Base-by-base conservation (phyloP, 2,329 filamentous ascomycete genomes). In the Parasarocladium wereldwijsianum region DNA sequence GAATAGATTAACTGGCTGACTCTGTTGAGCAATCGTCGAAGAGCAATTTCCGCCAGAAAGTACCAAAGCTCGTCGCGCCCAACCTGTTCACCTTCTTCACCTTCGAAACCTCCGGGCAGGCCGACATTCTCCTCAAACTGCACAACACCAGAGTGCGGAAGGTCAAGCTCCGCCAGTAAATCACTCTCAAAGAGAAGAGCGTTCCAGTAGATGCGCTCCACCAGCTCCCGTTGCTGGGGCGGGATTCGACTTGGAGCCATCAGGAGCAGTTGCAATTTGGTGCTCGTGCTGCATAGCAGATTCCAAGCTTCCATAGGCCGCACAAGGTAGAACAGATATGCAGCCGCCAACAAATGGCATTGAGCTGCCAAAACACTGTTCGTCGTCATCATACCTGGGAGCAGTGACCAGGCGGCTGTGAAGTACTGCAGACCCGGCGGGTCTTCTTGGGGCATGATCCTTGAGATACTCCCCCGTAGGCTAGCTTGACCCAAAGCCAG, bases 151-250 rank as follows among this genome's bases (percentile, higher is more conserved):
- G 80, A 86, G 47, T 87, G 81, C 4, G 82, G 81, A 11, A 90
- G 62, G 46, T 87, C 81, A 19, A 87, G 57, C 48, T 87, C 81
- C 7, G 80, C 78, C 4, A 86, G 62, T 22, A 87, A 62, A 46
- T 87, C 81, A 44, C 74, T 85, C 51, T 87, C 81, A 35, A 84
- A 83, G 29, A 87, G 66, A 2, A 86, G 58, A 3, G 80, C 66
- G 41, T 90, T 87, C 82, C 82, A 90, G 55, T 84, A 90, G 10
- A 87, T 76, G 28, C 82, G 64, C 50, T 84, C 78, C 27, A 73
- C 72, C 17, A 87, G 52, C 46, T 86, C 80, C 42, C 73, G 67
- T 46, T 82, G 75, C 18, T 75, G 70, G 4, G 70, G 58, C 1
- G 78, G 77, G 1, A 87, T 67, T 32, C 78, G 67, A 37, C 69